A percentile compares a stretch with the other conserved stretches of the same genome.
Evolutionary conservation across 2,329 filamentous ascomycete species (phyloP).

Genomic region (Colletotrichum spaethianum): DNA sequence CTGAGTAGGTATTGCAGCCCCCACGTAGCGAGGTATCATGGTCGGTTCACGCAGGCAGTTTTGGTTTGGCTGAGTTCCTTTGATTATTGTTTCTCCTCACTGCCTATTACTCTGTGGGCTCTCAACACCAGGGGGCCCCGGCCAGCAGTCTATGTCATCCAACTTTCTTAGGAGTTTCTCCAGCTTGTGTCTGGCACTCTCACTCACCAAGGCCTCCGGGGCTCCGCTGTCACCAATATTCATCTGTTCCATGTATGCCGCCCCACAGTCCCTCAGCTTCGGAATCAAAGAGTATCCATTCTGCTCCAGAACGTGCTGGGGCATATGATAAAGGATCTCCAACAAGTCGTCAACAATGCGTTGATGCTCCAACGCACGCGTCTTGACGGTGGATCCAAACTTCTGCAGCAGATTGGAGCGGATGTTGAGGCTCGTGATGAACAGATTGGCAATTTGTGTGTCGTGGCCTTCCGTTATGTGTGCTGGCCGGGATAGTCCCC

Average conservation of each 20-base stretch:
- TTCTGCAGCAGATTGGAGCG: conserved; percentile 54
- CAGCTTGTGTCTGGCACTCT: conserved; percentile 44
- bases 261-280: conserved; percentile 55
- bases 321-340: conserved; percentile 53
- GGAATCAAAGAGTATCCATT: conserved; percentile 52
- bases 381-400: conserved; percentile 42
- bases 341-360: conserved; percentile 53
- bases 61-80: not conserved
- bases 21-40: not conserved
- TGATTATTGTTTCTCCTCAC: not conserved
- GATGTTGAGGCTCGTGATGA: conserved; percentile 54
- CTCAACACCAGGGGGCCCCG: conserved; percentile 37
- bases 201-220: conserved; percentile 35
- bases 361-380: conserved; percentile 45
- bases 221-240: conserved; percentile 15
- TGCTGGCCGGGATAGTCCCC: conserved; percentile 50
- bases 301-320: conserved; percentile 50
- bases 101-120: conserved; percentile 20
- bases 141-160: conserved; percentile 51
- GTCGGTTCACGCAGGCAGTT: not conserved
- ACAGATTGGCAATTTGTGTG: conserved; percentile 54
- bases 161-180: conserved; percentile 48
- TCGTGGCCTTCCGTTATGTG: conserved; percentile 52
- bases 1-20: not conserved
- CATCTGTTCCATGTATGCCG: conserved; percentile 50